A percentile compares a stretch with the other conserved stretches of the same genome.
phyloP scores from a whole-genome alignment of 768 basidiomycete species.

The Lactifluus subvellereus region DNA sequence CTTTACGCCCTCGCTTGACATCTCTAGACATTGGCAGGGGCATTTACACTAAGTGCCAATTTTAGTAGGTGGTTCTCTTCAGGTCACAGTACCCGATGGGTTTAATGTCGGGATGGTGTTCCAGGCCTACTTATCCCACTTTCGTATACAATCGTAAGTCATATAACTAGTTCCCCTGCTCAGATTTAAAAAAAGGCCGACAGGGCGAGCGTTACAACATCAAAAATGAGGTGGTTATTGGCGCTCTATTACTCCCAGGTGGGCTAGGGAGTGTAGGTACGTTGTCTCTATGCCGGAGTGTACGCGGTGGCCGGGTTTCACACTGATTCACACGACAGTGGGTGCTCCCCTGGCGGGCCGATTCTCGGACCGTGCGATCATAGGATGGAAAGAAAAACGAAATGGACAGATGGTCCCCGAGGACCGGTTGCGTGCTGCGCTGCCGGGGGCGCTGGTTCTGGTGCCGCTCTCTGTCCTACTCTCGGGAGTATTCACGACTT shows the following conservation, averaged over 20 bases:
- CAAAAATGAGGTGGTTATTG: constrained; percentile 50
- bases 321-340: constrained; percentile 32
- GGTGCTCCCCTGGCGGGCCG: constrained; percentile 56
- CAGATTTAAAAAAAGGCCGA: neutral
- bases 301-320: neutral
- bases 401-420: constrained; percentile 61
- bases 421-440: constrained; percentile 53
- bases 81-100: neutral
- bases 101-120: neutral
- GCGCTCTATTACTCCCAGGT: constrained; percentile 54
- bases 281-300: constrained; percentile 25
- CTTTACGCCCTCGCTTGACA: no score
- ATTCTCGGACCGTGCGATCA: constrained; percentile 50
- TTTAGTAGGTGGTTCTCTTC: constrained; percentile 32
- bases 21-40: constrained; percentile 31
- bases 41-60: constrained; percentile 28
- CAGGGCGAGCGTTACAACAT: constrained; percentile 56
- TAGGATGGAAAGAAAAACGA: constrained; percentile 43
- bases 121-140: constrained; percentile 50
- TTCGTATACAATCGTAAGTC: constrained; percentile 58
- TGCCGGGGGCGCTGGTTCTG: constrained; percentile 42
- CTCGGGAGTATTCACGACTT: constrained; percentile 47
- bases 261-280: constrained; percentile 55
- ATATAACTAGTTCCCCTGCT: neutral
- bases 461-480: constrained; percentile 47